Conservation (phyloP, 331 rosid genomes). For the Arachis monticola region DNA sequence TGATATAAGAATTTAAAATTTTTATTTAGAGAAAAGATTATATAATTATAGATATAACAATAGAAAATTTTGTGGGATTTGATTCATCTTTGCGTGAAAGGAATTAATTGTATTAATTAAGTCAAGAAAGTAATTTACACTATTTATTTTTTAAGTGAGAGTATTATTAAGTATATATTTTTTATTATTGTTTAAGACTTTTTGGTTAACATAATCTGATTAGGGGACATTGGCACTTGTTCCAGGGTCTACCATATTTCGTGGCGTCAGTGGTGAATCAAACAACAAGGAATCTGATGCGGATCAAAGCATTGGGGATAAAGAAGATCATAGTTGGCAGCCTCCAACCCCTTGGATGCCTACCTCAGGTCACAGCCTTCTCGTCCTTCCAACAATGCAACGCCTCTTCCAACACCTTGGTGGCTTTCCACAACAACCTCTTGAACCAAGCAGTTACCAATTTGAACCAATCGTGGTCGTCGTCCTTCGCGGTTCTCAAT, state of each 20-base stretch:
- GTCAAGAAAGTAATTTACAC: too few relatives aligned
- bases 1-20: too few relatives aligned
- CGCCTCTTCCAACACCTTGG: slow-evolving; percentile 50
- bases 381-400: slow-evolving; percentile 62
- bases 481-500: slow-evolving; percentile 54
- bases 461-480: slow-evolving; percentile 40
- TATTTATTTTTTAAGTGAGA: too few relatives aligned
- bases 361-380: slow-evolving; percentile 51
- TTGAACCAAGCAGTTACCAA: slow-evolving; percentile 55
- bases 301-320: slow-evolving; percentile 65
- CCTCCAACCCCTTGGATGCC: slow-evolving; percentile 80
- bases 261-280: slow-evolving; percentile 64
- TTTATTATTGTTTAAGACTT: too few relatives aligned
- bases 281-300: slow-evolving; percentile 48
- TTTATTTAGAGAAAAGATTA: too few relatives aligned
- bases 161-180: too few relatives aligned
- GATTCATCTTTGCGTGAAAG: too few relatives aligned
- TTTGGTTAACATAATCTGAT: too few relatives aligned
- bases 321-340: slow-evolving; percentile 60
- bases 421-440: slow-evolving; percentile 59
- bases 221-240: too few relatives aligned
- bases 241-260: slow-evolving; percentile 58
- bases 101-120: too few relatives aligned
- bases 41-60: too few relatives aligned
- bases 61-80: too few relatives aligned